These are phyloP conservation scores for Wickerhamia fluorescens DNA, from an alignment of 805 yeast genomes.

Conservation along the genomic window DNA sequence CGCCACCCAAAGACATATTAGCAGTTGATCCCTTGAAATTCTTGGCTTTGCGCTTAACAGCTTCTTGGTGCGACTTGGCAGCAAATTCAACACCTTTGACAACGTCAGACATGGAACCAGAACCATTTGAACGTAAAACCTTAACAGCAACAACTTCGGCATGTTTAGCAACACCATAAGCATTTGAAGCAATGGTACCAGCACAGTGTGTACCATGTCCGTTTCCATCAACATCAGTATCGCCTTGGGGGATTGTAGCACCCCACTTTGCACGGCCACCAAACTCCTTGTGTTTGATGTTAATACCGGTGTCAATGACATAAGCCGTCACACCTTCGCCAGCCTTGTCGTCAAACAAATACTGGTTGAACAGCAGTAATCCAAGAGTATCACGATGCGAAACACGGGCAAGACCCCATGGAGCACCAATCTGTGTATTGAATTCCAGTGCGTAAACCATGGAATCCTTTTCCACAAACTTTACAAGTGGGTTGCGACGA, in stretches of 20 bases:
- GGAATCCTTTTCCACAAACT: conserved; percentile 71
- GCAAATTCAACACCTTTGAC: conserved; percentile 82
- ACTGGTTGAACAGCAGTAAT: conserved; percentile 52
- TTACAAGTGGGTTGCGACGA: conserved; percentile 55
- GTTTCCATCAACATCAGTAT: conserved; percentile 69
- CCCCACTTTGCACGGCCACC: conserved; percentile 86
- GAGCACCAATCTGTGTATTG: conserved; percentile 73
- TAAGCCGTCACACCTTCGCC: conserved; percentile 85
- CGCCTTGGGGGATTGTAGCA: conserved; percentile 67
- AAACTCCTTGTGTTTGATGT: conserved; percentile 68
- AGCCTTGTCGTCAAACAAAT: conserved; percentile 62
- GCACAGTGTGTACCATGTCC: conserved; percentile 98
- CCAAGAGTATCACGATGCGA: conserved; percentile 72
- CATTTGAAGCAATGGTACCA: conserved; percentile 81
- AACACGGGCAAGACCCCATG: conserved; percentile 92
- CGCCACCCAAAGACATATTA: conserved; percentile 59
- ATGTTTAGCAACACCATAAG: conserved; percentile 79
- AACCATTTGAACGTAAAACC: conserved; percentile 75
- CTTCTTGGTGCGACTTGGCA: conserved; percentile 60
- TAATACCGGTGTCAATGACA: conserved; percentile 86
- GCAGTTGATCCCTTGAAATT: conserved; percentile 56
- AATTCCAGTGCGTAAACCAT: conserved; percentile 57
- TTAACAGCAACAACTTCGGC: conserved; percentile 78
- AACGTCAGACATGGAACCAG: conserved; percentile 79
- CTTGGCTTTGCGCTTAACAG: conserved; percentile 24